These are phyloP conservation scores for Allodekkera sacchari DNA, from an alignment of 805 yeast genomes.

Conservation along the genomic window DNA sequence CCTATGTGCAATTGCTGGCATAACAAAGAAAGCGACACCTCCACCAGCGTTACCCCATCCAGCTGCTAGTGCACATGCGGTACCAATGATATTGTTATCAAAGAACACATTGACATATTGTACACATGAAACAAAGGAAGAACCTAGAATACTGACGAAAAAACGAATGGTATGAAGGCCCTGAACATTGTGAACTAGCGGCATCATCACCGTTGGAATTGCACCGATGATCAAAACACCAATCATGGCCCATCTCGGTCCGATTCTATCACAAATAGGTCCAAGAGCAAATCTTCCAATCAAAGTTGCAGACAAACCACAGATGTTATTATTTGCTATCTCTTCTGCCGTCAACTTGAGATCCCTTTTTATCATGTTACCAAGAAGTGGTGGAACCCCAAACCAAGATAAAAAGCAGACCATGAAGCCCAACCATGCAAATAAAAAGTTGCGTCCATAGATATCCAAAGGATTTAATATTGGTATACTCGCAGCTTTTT, in stretches of 20 bases:
- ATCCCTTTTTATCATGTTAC: slow-evolving; percentile 17
- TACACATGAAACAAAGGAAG: slow-evolving; percentile 24
- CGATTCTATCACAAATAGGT: slow-evolving; percentile 21
- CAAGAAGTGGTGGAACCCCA: slow-evolving; percentile 25
- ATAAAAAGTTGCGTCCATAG: slow-evolving; percentile 19
- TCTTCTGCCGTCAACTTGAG: slow-evolving; percentile 16
- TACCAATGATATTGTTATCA: slow-evolving; percentile 23
- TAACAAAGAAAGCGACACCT: slow-evolving; percentile 26
- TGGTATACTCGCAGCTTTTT: slow-evolving; percentile 20
- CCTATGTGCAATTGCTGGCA: slow-evolving; percentile 21
- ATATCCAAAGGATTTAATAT: slow-evolving; percentile 17
- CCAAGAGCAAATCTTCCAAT: slow-evolving; percentile 22
- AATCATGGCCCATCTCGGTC: slow-evolving; percentile 23
- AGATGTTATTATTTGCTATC: slow-evolving; percentile 23
- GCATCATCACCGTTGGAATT: slow-evolving; percentile 23
- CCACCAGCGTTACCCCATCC: slow-evolving; percentile 28
- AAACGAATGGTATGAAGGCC: slow-evolving; percentile 22
- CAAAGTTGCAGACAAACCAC: slow-evolving; percentile 24
- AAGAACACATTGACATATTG: slow-evolving; percentile 22
- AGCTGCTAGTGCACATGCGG: slow-evolving; percentile 24
- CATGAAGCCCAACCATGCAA: slow-evolving; percentile 25
- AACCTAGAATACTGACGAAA: slow-evolving; percentile 25
- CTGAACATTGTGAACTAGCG: slow-evolving; percentile 14
- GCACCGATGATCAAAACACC: slow-evolving; percentile 18
- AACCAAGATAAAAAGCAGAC: slow-evolving; percentile 26